Conservation (phyloP, 225 moss, liverwort and hornwort genomes). For the Thuidium tamariscinum region DNA sequence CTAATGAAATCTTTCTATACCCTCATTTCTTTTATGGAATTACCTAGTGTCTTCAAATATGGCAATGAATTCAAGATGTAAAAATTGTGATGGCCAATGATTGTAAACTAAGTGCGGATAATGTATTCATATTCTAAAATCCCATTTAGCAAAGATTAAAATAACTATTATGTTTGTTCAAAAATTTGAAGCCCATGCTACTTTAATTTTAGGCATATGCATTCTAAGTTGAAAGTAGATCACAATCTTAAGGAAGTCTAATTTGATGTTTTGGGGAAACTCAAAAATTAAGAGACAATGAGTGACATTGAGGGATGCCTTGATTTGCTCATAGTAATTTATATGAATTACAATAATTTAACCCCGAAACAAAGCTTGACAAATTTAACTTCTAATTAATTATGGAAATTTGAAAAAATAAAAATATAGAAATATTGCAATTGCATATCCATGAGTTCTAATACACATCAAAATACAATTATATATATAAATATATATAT, state of each 20-base stretch:
- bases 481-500: background rate
- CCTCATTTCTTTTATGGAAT: fast-evolving
- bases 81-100: background rate
- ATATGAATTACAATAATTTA: background rate
- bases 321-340: background rate
- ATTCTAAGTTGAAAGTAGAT: background rate
- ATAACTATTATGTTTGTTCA: background rate
- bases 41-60: no score
- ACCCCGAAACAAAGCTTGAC: background rate
- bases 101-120: background rate
- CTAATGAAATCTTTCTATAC: background rate
- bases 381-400: background rate
- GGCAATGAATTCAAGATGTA: background rate
- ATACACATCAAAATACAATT: background rate
- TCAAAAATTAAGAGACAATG: background rate
- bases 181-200: background rate
- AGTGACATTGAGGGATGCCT: background rate
- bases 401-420: background rate
- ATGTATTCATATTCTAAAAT: background rate
- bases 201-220: background rate
- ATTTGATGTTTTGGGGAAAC: background rate
- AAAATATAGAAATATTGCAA: background rate
- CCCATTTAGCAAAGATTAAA: background rate
- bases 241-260: background rate
- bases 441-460: fast-evolving